Evolutionary conservation across 345 rosid species (phyloP).

Genomic region (Psidium friedrichsthalianum): DNA sequence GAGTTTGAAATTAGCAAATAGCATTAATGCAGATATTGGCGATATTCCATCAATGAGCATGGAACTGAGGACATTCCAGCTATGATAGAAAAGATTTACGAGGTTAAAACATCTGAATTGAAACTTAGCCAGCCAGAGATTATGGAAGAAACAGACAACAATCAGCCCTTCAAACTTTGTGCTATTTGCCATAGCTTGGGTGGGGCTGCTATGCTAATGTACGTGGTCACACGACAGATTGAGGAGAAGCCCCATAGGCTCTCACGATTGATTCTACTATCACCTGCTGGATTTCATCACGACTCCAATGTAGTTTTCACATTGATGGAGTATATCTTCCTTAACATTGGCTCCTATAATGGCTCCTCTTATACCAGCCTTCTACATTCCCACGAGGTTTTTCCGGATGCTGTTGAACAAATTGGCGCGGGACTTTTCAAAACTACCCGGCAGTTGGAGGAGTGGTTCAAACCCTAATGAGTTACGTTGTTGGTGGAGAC

Average conservation of each 20-base stretch:
- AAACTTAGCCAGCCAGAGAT: constrained; percentile 41
- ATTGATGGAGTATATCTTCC: constrained; percentile 39
- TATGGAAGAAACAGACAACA: constrained; percentile 36
- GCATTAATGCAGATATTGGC: constrained; percentile 62
- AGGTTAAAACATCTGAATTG: constrained; percentile 74
- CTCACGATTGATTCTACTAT: constrained; percentile 61
- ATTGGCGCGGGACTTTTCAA: constrained; percentile 87
- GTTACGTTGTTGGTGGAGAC: constrained; percentile 84
- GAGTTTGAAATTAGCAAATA: background rate
- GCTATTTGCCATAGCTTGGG: constrained; percentile 92
- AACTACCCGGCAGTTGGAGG: constrained; percentile 98
- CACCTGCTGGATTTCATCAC: constrained; percentile 96
- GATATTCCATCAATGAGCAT: constrained; percentile 81
- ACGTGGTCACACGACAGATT: constrained; percentile 48
- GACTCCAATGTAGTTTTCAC: constrained; percentile 60
- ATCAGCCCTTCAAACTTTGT: constrained; percentile 74
- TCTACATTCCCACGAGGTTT: constrained; percentile 91
- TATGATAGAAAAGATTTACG: constrained; percentile 88
- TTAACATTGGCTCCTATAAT: constrained; percentile 49
- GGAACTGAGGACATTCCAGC: constrained; percentile 94
- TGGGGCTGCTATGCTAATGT: constrained; percentile 89
- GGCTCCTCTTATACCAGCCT: constrained; percentile 50
- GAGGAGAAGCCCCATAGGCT: constrained; percentile 82
- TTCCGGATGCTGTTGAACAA: constrained; percentile 94
- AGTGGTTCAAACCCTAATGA: constrained; percentile 83